phyloP scores from a whole-genome alignment of 225 moss, liverwort and hornwort species.

The Bryoerythrophyllum caledonicum region DNA sequence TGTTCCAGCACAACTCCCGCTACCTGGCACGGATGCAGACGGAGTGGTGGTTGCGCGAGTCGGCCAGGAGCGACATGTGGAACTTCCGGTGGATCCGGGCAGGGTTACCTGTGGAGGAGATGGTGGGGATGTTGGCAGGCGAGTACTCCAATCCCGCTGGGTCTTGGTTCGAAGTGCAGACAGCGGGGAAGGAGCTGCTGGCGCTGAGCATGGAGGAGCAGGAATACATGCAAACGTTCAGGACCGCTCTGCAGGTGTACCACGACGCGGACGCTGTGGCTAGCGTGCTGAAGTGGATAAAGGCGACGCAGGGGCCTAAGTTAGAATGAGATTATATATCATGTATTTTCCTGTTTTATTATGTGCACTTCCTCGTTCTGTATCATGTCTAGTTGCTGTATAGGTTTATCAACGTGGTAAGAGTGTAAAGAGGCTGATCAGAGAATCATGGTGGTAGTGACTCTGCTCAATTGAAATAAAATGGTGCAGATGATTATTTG shows the following conservation, averaged over 20 bases:
- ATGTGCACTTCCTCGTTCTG: too few relatives aligned
- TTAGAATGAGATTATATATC: too few relatives aligned
- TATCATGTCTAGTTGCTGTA: too few relatives aligned
- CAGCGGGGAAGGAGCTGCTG: slow-evolving; percentile 10
- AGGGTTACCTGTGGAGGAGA: slow-evolving; percentile 21
- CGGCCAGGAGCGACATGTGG: slow-evolving; percentile 30
- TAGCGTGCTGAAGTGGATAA: slow-evolving; percentile 26
- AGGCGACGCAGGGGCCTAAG: slow-evolving; percentile 17
- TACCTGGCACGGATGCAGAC: slow-evolving; percentile 41
- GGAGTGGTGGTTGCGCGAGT: slow-evolving; percentile 40
- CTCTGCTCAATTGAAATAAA: too few relatives aligned
- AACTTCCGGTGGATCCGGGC: slow-evolving; percentile 42
- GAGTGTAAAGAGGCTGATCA: too few relatives aligned
- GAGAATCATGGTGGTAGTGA: too few relatives aligned
- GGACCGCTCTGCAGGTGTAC: slow-evolving; percentile 16
- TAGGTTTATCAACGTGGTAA: too few relatives aligned
- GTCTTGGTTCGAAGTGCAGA: background rate
- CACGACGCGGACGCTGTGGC: background rate
- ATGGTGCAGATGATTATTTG: too few relatives aligned
- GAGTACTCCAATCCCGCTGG: slow-evolving; percentile 21
- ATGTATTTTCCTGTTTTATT: too few relatives aligned
- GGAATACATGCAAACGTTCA: slow-evolving; percentile 37
- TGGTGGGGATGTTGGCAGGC: background rate
- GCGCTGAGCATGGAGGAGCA: slow-evolving; percentile 31
- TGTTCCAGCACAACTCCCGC: slow-evolving; percentile 37